phyloP scores from a whole-genome alignment of 2,329 filamentous ascomycete genomes.

The Dactylella cylindrospora region DNA sequence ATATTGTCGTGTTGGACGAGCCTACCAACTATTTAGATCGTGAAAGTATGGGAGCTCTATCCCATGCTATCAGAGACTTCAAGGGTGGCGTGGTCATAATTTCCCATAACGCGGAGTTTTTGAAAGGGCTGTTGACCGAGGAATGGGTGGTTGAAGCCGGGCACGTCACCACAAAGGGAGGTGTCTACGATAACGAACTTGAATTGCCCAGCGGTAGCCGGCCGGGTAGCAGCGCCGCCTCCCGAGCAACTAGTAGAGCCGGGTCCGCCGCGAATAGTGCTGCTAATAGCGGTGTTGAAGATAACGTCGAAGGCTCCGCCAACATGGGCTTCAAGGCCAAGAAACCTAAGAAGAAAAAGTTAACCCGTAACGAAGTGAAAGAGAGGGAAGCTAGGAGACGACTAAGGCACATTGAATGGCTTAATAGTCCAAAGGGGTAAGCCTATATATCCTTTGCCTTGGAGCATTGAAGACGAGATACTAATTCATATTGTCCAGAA shows the following conservation, averaged over 20 bases:
- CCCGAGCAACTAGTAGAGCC: constrained; percentile 60
- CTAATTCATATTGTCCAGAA: constrained; percentile 33
- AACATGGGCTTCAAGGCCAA: constrained; percentile 79
- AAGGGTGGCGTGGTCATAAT: constrained; percentile 99
- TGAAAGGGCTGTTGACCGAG: constrained; percentile 90
- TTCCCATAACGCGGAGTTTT: constrained; percentile 98
- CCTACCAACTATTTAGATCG: constrained; percentile 99
- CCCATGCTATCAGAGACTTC: constrained; percentile 97
- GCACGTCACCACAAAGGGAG: constrained; percentile 63
- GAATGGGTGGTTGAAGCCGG: constrained; percentile 94
- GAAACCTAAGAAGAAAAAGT: constrained; percentile 92
- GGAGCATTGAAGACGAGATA: neutral
- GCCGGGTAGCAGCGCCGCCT: constrained; percentile 61
- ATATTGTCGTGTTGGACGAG: constrained; percentile 94
- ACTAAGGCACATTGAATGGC: constrained; percentile 80
- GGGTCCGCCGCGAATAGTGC: constrained; percentile 72
- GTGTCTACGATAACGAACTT: constrained; percentile 24
- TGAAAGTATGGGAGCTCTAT: constrained; percentile 91
- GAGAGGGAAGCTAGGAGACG: constrained; percentile 84
- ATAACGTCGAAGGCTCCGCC: constrained; percentile 47
- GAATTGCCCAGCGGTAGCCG: constrained; percentile 51
- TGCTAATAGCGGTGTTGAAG: constrained; percentile 73
- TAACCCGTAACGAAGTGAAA: constrained; percentile 94
- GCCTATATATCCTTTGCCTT: neutral
- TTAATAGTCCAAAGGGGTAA: constrained; percentile 76